Conservation (phyloP, 2,329 filamentous ascomycete genomes). For the Ophiostoma ulmi region DNA sequence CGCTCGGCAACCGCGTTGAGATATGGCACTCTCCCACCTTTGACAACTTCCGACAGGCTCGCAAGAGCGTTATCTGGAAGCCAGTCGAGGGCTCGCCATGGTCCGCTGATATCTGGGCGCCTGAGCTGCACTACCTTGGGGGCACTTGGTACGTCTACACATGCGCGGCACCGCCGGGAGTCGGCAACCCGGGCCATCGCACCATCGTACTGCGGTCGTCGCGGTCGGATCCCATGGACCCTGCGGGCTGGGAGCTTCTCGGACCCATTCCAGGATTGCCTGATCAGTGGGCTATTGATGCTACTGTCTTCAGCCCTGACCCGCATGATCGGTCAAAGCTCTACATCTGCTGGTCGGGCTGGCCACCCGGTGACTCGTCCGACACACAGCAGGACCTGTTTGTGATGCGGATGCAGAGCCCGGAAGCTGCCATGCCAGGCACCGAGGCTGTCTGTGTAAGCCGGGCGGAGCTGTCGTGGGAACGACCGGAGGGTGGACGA, state of each 20-base stretch:
- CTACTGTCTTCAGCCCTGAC: slow-evolving; percentile 6
- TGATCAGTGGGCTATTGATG: slow-evolving; percentile 15
- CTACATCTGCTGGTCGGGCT: slow-evolving; percentile 14
- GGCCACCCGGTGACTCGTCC: slow-evolving; percentile 12
- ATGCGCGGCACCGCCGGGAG: slow-evolving; percentile 10
- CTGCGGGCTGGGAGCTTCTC: not conserved
- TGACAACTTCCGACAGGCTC: slow-evolving; percentile 9
- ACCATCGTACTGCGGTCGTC: slow-evolving; percentile 8
- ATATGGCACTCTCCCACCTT: slow-evolving; percentile 4
- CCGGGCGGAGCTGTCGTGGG: slow-evolving; percentile 11
- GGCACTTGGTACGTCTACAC: slow-evolving; percentile 9
- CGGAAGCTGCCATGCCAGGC: not conserved
- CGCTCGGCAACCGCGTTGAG: slow-evolving; percentile 17
- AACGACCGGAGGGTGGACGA: slow-evolving; percentile 7
- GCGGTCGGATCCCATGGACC: slow-evolving; percentile 9
- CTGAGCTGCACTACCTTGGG: not conserved
- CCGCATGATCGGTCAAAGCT: not conserved
- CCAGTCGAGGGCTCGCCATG: slow-evolving; percentile 8
- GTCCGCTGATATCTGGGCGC: slow-evolving; percentile 12
- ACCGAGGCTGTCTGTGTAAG: not conserved
- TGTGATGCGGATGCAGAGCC: slow-evolving; percentile 1
- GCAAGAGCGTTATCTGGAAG: slow-evolving; percentile 13
- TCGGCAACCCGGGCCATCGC: slow-evolving; percentile 14
- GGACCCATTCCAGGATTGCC: not conserved
- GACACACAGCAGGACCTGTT: slow-evolving; percentile 17